These are phyloP conservation scores for Barnettozyma vustinii DNA, from an alignment of 805 yeast species.

Conservation along the genomic window DNA sequence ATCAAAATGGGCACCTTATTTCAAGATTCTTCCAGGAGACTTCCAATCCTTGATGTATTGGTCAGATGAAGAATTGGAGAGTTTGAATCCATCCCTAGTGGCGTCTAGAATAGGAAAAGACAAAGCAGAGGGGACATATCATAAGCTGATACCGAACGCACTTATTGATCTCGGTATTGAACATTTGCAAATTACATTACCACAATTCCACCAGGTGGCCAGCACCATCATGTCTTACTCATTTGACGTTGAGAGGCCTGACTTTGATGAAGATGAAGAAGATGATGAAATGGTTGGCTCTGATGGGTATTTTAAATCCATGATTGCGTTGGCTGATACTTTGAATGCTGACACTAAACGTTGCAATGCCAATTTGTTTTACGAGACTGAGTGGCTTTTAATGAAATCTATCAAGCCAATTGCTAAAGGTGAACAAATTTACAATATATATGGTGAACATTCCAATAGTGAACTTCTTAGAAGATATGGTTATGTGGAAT, in stretches of 20 bases:
- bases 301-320: conserved; percentile 57
- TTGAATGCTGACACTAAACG: conserved; percentile 77
- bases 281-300: conserved; percentile 33
- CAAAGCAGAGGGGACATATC: conserved; percentile 57
- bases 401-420: conserved; percentile 69
- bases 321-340: conserved; percentile 93
- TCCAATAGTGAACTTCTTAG: conserved; percentile 89
- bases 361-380: conserved; percentile 68
- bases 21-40: conserved; percentile 58
- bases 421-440: conserved; percentile 64
- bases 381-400: conserved; percentile 43
- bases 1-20: conserved; percentile 67
- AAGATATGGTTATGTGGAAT: conserved; percentile 87
- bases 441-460: conserved; percentile 84
- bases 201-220: conserved; percentile 67
- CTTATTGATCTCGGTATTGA: conserved; percentile 35
- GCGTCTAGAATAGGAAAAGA: conserved; percentile 65
- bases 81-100: conserved; percentile 66
- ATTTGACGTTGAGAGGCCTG: conserved; percentile 64
- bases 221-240: conserved; percentile 84
- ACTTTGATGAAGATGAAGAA: conserved; percentile 29
- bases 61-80: conserved; percentile 52
- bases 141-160: conserved; percentile 35
- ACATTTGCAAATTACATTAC: conserved; percentile 38
- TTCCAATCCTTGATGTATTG: conserved; percentile 79